Evolutionary conservation across 768 basidiomycete genomes (phyloP).

Genomic region (Lyophyllum shimeji): DNA sequence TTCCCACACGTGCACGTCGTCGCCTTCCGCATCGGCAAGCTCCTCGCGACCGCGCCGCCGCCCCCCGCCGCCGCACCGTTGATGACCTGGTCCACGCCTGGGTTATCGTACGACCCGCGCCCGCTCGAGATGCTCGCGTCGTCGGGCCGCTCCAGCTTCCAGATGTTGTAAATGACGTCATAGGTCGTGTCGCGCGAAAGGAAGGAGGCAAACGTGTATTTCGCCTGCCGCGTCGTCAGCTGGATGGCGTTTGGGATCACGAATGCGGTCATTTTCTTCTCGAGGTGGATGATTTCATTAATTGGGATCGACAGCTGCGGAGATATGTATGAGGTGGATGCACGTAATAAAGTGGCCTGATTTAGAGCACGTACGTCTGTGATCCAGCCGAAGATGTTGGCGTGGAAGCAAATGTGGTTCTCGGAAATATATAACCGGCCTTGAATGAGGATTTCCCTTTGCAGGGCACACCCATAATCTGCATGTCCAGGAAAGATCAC

Average conservation of each 20-base stretch:
- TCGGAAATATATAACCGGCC: slow-evolving; percentile 96
- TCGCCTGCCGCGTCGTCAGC: slow-evolving; percentile 76
- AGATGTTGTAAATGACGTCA: slow-evolving; percentile 95
- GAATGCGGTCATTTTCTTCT: slow-evolving; percentile 97
- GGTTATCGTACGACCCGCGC: slow-evolving; percentile 33
- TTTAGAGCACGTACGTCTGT: slow-evolving; percentile 73
- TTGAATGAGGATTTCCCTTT: slow-evolving; percentile 95
- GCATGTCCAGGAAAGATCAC: slow-evolving; percentile 1
- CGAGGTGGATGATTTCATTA: slow-evolving; percentile 79
- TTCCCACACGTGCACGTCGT: slow-evolving; percentile 76
- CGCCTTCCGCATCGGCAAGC: slow-evolving; percentile 41
- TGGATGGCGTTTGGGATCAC: slow-evolving; percentile 97
- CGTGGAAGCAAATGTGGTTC: slow-evolving; percentile 99
- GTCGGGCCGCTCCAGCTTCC: slow-evolving; percentile 86
- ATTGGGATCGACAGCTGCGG: slow-evolving; percentile 85
- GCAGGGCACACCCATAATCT: slow-evolving; percentile 98
- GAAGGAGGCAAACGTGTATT: slow-evolving; percentile 96
- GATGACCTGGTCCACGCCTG: slow-evolving; percentile 17
- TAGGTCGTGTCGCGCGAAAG: slow-evolving; percentile 94
- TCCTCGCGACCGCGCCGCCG: not conserved
- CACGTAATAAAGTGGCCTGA: not conserved
- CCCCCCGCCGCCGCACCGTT: slow-evolving; percentile 14
- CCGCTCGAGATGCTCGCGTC: slow-evolving; percentile 38
- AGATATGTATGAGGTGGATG: not conserved
- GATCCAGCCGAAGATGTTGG: slow-evolving; percentile 99